Conservation (phyloP, 371 early-diverging fungal species). For the Apophysomyces ossiformis region DNA sequence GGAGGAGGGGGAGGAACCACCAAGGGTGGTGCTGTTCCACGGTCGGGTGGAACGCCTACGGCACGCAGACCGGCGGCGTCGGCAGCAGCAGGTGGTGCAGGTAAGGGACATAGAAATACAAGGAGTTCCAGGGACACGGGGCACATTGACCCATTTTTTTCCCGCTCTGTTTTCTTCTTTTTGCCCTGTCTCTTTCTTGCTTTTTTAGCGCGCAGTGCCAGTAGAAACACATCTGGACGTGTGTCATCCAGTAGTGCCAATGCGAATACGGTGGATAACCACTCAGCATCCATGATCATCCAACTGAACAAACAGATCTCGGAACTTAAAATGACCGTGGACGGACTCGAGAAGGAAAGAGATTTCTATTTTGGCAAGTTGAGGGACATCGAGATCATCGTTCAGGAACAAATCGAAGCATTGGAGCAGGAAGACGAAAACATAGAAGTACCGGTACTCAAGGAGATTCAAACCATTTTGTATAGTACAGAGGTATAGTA, state of each 20-base stretch:
- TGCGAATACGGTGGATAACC: constrained; percentile 24
- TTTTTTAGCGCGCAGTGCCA: constrained; percentile 29
- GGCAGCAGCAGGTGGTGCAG: constrained; percentile 27
- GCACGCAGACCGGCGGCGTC: constrained; percentile 11
- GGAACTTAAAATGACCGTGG: constrained; percentile 78
- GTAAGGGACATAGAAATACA: constrained; percentile 20
- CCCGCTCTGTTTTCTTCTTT: background rate
- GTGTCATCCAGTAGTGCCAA: constrained; percentile 32
- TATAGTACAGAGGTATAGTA: constrained; percentile 78
- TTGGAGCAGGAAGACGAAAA: constrained; percentile 41
- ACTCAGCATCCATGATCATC: constrained; percentile 52
- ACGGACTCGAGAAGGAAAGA: constrained; percentile 90
- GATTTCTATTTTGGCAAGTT: constrained; percentile 94
- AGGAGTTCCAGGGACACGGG: background rate
- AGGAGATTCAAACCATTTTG: constrained; percentile 80
- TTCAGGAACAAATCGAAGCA: constrained; percentile 72
- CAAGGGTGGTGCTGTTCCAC: constrained; percentile 26
- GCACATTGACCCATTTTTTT: background rate
- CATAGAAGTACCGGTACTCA: constrained; percentile 51
- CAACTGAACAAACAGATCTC: constrained; percentile 73
- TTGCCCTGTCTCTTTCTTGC: background rate
- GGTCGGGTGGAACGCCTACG: constrained; percentile 35
- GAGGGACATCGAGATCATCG: constrained; percentile 88
- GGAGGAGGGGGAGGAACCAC: constrained; percentile 20
- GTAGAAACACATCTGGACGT: constrained; percentile 28